A percentile compares a stretch with the other conserved stretches of the same genome.
Conservation (phyloP, 768 basidiomycete genomes). For the Botryobasidium botryosum region DNA sequence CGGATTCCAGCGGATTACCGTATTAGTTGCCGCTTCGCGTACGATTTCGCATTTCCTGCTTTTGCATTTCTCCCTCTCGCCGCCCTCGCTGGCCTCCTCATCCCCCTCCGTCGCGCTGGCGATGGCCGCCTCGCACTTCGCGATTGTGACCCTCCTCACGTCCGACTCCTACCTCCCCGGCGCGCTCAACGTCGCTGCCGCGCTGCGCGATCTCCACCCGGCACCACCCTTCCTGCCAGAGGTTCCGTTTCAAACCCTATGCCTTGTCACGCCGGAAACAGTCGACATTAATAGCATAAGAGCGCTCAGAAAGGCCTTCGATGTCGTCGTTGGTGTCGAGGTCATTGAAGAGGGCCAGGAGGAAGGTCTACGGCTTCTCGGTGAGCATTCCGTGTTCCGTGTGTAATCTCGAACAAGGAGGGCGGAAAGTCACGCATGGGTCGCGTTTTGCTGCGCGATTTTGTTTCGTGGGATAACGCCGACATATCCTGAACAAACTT, state of each 20-base stretch:
- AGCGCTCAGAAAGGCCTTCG: constrained; percentile 59
- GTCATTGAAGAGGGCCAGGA: constrained; percentile 54
- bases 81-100: background rate
- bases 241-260: constrained; percentile 58
- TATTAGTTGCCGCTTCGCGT: too few species aligned
- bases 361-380: constrained; percentile 59
- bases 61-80: too few species aligned
- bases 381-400: constrained; percentile 29
- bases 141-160: constrained; percentile 84
- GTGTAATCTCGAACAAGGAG: background rate
- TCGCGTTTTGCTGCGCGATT: too few species aligned
- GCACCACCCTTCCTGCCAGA: constrained; percentile 37
- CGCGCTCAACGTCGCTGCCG: constrained; percentile 69
- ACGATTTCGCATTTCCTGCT: too few species aligned
- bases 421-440: too few species aligned
- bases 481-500: too few species aligned
- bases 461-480: too few species aligned
- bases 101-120: too few species aligned
- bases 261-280: constrained; percentile 86
- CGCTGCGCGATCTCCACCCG: constrained; percentile 66
- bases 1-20: too few species aligned
- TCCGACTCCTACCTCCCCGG: constrained; percentile 88
- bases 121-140: too few species aligned
- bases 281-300: constrained; percentile 72
- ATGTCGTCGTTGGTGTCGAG: constrained; percentile 85